These are phyloP conservation scores for Neurospora sp. DNA, from an alignment of 495 filamentous ascomycete genomes.

Conservation along the genomic window DNA sequence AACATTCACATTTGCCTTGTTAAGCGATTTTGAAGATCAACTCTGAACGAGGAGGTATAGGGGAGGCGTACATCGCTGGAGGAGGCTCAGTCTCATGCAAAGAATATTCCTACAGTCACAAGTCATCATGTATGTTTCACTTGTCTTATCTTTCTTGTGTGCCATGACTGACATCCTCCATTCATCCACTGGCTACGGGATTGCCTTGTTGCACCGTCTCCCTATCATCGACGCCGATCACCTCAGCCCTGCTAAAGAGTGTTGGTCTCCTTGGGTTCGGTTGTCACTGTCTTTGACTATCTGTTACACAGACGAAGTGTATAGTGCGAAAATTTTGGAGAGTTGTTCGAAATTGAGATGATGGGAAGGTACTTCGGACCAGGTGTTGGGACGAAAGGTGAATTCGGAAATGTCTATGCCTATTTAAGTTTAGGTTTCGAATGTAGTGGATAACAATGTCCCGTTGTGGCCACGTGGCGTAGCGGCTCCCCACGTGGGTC, in stretches of 20 bases:
- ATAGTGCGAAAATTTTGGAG: background rate
- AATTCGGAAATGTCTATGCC: background rate
- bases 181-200: background rate
- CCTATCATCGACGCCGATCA: background rate
- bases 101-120: background rate
- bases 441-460: background rate
- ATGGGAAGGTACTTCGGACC: background rate
- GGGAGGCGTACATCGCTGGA: background rate
- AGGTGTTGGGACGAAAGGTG: background rate
- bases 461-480: background rate
- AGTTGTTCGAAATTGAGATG: background rate
- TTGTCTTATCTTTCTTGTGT: background rate
- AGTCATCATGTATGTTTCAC: background rate
- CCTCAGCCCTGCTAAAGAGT: background rate
- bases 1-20: background rate
- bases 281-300: background rate
- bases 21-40: background rate
- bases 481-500: background rate
- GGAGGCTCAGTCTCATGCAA: background rate
- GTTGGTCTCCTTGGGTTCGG: background rate
- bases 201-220: background rate
- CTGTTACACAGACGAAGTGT: background rate
- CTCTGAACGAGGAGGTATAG: background rate
- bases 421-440: background rate
- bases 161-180: background rate